phyloP scores from a whole-genome alignment of 2,329 filamentous ascomycete species.

The Curvularia eragrostidis region DNA sequence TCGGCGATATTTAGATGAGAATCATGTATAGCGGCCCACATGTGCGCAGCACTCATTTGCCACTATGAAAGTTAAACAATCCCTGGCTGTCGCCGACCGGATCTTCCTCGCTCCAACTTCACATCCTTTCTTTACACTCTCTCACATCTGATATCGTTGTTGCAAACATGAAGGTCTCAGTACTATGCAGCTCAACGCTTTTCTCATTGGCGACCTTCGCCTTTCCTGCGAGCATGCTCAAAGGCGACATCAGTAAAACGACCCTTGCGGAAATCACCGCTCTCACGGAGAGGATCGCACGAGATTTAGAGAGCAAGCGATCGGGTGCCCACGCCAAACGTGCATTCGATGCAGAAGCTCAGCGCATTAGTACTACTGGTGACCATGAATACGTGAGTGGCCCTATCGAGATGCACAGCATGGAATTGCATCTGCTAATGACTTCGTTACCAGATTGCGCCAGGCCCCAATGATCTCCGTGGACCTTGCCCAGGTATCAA shows the following conservation, averaged over 20 bases:
- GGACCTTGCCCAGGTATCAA: conserved; percentile 15
- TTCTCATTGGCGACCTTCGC: conserved; percentile 20
- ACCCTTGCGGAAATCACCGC: conserved; percentile 20
- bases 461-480: conserved; percentile 15
- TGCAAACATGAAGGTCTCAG: conserved; percentile 17
- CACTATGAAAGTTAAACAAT: conserved; percentile 5
- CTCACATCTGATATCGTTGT: conserved; percentile 3
- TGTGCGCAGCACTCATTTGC: conserved; percentile 2
- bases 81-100: neutral
- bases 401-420: neutral
- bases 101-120: conserved; percentile 3
- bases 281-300: conserved; percentile 20
- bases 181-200: conserved; percentile 20
- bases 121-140: conserved; percentile 5
- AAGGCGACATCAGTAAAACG: conserved; percentile 18
- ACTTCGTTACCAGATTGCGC: conserved; percentile 9
- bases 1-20: conserved; percentile 2
- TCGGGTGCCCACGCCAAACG: conserved; percentile 12
- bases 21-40: conserved; percentile 3
- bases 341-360: conserved; percentile 22
- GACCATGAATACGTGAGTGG: conserved; percentile 20
- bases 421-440: conserved; percentile 3
- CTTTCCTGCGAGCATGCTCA: conserved; percentile 23
- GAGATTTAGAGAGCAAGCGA: conserved; percentile 15
- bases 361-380: conserved; percentile 21